Percentiles rank a stretch among this genome's conserved stretches.
Evolutionary conservation across 2,329 filamentous ascomycete genomes (phyloP).

Genomic region (Apiospora hydei): DNA sequence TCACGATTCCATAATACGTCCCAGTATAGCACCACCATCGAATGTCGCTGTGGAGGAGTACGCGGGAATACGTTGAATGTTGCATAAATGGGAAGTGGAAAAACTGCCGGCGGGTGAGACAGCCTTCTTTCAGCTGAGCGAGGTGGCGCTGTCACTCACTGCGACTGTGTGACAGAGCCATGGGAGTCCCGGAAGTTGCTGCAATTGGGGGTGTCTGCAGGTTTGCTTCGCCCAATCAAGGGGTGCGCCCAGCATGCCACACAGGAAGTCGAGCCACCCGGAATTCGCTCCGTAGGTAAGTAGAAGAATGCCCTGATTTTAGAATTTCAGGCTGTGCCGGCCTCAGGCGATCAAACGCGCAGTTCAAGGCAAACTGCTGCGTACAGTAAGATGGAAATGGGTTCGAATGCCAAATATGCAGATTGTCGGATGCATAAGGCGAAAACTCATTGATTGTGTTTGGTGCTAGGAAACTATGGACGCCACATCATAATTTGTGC

Average conservation of each 20-base stretch:
- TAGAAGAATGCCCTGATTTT: background rate
- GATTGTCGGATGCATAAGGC: background rate
- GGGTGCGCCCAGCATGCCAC: background rate
- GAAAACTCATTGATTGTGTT: background rate
- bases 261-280: background rate
- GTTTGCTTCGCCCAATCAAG: conserved; percentile 5
- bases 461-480: background rate
- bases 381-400: no score
- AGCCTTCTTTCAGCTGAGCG: background rate
- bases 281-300: background rate
- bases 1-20: background rate
- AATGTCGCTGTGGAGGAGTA: background rate
- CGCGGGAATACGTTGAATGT: background rate
- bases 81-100: background rate
- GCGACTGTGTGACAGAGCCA: background rate
- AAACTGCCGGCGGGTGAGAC: background rate
- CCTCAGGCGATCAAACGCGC: background rate
- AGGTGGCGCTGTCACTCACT: background rate
- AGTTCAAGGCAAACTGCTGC: background rate
- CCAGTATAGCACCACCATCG: background rate
- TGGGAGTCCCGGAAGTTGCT: background rate
- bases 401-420: background rate
- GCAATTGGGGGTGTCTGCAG: background rate
- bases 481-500: background rate
- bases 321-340: background rate